Base-by-base conservation (phyloP, 352 stramenopile genomes). In the Elongisporangium anandrum region DNA sequence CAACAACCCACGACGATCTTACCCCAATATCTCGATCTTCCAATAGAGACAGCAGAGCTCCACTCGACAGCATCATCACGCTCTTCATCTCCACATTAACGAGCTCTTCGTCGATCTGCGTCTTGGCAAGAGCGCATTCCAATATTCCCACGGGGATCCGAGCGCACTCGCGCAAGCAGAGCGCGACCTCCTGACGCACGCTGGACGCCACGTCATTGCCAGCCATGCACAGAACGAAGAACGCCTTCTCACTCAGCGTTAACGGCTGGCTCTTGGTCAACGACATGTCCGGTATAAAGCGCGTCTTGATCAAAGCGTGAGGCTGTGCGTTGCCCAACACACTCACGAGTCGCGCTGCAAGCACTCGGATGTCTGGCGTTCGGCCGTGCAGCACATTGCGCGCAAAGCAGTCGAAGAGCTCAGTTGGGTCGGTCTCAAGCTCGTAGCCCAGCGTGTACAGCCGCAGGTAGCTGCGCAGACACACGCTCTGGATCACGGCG, bases 31-130 rank as follows among this genome's bases (percentile, higher is more conserved):
- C 56, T 0, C 68, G 52, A 51, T 91, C 81, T 45, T 91, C 81
- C 26, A 91, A 60, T 12, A 91, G 67, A 9, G 81, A 81, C 9
- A 91, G 58, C 49, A 89, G 24, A 1, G 73, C 65, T 3, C 81
- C 81, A 24, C 77, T 91, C 4, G 81, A 77, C 62, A 89, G 76
- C 81, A 91, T 88, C 4, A 66, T 64, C 3, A 72, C 55, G 7
- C 66, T 86, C 15, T 78, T 74, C 49, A 74, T 68, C 12, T 71
- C 69, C 24, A 75, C 59, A 20, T 74, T 56, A 7, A 64, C 60
- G 22, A 77, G 41, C 17, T 73, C 65, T 69, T 88, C 80, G 22
- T 76, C 75, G 23, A 88, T 75, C 50, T 79, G 74, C 1, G 60
- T 69, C 60, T 90, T 90, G 9, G 74, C 52, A 12, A 90, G 56